Conservation (phyloP, 495 filamentous ascomycete species). For the Aspergillus steynii region DNA sequence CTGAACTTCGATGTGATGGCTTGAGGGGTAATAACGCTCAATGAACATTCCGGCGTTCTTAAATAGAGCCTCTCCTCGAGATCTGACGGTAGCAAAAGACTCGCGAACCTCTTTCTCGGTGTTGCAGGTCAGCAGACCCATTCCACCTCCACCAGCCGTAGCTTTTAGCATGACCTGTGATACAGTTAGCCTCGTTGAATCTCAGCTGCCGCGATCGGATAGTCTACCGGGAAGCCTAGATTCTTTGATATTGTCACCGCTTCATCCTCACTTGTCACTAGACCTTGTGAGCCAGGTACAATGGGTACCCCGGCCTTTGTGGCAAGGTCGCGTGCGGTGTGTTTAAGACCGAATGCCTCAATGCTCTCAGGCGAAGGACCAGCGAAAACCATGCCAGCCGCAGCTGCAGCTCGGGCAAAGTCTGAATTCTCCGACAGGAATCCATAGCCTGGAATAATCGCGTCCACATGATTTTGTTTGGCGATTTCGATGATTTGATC, state of each 20-base stretch:
- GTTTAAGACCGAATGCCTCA: conserved; percentile 58
- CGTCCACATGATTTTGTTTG: conserved; percentile 40
- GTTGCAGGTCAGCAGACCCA: conserved; percentile 50
- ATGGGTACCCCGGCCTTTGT: conserved; percentile 53
- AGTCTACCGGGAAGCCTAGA: conserved; percentile 50
- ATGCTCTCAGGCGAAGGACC: conserved; percentile 56
- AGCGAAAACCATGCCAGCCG: conserved; percentile 54
- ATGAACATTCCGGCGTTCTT: conserved; percentile 50
- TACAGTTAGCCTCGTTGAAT: background rate
- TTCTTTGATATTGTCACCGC: conserved; percentile 41
- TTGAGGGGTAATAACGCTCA: conserved; percentile 43
- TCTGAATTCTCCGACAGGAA: conserved; percentile 61
- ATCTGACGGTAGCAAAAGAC: conserved; percentile 36
- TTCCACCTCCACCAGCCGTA: conserved; percentile 59
- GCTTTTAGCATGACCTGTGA: conserved; percentile 55
- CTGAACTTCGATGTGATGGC: conserved; percentile 50
- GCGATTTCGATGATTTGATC: conserved; percentile 51
- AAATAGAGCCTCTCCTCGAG: conserved; percentile 41
- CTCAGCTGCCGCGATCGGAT: background rate
- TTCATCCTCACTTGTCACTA: conserved; percentile 46
- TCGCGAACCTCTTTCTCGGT: conserved; percentile 38
- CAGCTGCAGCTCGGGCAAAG: conserved; percentile 49
- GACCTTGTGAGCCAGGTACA: conserved; percentile 51
- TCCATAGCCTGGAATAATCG: conserved; percentile 59
- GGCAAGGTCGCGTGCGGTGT: conserved; percentile 53